phyloP scores from a whole-genome alignment of 116 monocot species.

The Zostera marina region DNA sequence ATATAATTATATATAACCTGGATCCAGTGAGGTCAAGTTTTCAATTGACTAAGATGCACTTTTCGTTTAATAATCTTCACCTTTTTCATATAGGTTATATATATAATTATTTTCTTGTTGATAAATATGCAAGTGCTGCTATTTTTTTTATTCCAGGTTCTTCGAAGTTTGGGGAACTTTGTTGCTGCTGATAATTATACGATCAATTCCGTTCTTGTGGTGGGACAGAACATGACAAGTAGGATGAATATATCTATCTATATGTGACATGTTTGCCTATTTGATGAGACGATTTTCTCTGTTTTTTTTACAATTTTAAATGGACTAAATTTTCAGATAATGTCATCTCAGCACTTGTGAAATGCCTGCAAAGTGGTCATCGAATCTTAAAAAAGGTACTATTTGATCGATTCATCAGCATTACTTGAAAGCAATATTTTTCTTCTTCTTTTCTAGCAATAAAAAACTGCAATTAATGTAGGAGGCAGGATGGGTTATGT shows the following conservation, averaged over 20 bases:
- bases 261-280: neutral
- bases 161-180: slow-evolving; percentile 87
- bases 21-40: neutral
- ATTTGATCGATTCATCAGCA: neutral
- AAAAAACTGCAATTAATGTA: slow-evolving; percentile 10
- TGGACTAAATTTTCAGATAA: slow-evolving; percentile 36
- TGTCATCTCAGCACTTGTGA: slow-evolving; percentile 45
- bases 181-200: slow-evolving; percentile 58
- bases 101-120: neutral
- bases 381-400: slow-evolving; percentile 76
- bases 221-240: slow-evolving; percentile 51
- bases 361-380: slow-evolving; percentile 72
- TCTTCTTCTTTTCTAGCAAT: neutral
- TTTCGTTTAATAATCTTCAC: neutral
- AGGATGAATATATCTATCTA: neutral
- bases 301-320: neutral
- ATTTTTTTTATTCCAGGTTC: slow-evolving; percentile 37
- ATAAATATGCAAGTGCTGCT: neutral
- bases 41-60: neutral
- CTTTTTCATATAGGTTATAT: too few species aligned
- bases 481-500: slow-evolving; percentile 90
- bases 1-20: too few species aligned
- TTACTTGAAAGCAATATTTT: neutral
- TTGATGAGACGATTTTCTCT: neutral
- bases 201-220: slow-evolving; percentile 37